Evolutionary conservation across 2,329 filamentous ascomycete genomes (phyloP).

Genomic region (Neofusicoccum ribis): DNA sequence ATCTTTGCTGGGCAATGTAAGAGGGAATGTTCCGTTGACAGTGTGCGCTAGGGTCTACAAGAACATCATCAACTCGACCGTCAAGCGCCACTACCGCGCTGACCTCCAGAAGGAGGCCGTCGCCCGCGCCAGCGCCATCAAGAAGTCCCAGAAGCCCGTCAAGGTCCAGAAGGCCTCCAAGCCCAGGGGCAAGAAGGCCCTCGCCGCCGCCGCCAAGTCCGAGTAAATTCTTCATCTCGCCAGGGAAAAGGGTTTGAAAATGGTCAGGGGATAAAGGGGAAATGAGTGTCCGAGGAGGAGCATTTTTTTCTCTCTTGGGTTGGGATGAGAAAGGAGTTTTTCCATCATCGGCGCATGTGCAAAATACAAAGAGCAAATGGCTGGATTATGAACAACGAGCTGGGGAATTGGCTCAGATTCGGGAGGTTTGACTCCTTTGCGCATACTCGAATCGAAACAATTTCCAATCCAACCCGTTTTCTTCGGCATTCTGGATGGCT

Average conservation of each 20-base stretch:
- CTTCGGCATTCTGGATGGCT: not conserved
- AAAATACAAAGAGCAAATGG: constrained; percentile 5
- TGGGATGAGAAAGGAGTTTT: constrained; percentile 5
- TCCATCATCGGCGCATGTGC: constrained; percentile 14
- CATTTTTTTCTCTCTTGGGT: constrained; percentile 1
- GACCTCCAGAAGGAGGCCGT: constrained; percentile 65
- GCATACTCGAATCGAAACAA: constrained; percentile 15
- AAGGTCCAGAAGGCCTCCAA: constrained; percentile 75
- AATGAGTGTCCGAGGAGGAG: constrained; percentile 7
- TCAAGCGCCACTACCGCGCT: constrained; percentile 78
- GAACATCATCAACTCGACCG: constrained; percentile 76
- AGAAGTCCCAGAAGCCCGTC: constrained; percentile 72
- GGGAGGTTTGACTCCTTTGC: constrained; percentile 13
- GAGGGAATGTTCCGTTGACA: constrained; percentile 1
- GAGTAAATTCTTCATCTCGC: constrained; percentile 14
- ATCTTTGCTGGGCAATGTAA: not conserved
- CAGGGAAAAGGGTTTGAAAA: constrained; percentile 2
- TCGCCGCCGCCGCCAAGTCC: constrained; percentile 54
- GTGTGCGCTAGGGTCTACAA: constrained; percentile 72
- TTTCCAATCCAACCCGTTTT: constrained; percentile 9
- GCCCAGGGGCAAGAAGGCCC: constrained; percentile 72
- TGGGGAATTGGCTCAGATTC: constrained; percentile 10
- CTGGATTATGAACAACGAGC: constrained; percentile 16
- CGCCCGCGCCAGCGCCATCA: constrained; percentile 83
- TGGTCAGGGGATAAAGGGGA: constrained; percentile 2